Base-by-base conservation (phyloP, 805 yeast genomes). In the Metschnikowia similis region DNA sequence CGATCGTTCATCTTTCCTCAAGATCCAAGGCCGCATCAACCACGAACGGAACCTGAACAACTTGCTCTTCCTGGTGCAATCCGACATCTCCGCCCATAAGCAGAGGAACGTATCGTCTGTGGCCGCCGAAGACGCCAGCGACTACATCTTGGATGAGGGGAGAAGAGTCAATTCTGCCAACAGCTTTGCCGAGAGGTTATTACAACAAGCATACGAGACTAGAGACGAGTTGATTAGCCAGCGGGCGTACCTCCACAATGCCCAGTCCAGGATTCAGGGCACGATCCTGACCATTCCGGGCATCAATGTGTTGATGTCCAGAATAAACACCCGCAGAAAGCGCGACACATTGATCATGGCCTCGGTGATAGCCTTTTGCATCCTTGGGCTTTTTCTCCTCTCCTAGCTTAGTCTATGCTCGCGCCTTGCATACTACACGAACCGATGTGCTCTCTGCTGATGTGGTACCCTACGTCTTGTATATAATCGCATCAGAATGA, bases 311-410 rank as follows among this genome's bases (percentile, higher is more conserved):
- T 65, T 92, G 48, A 81, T 92, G 30, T 72, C 84, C 8, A 86
- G 85, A 66, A 91, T 92, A 56, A 90, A 90, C 65, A 85, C 96
- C 3, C 78, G 98, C 61, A 85, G 91, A 66, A 87, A 84, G 71
- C 81, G 97, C 50, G 96, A 94, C 66, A 84, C 95, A 21, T 64
- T 92, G 29, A 85, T 92, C n/a, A 68, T 92, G 62, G 92, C 96
- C 1, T 58, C 76, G 3, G 77, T 94, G 46, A 84, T 91, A 30
- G 76, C 89, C 2, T 50, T 79, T 30, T 88, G 98, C 70, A 82
- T 91, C 28, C 60, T 92, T 41, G 65, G 88, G 10, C 66, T 91
- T 47, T 83, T 83, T 59, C 82, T 83, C 46, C 51, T 56, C 39
- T 48, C 54, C 11, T 56, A 38, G 32, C 17, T 29, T 46, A 29